Conservation (phyloP, 306 rosid species). For the Pterocarpus santalinus region DNA sequence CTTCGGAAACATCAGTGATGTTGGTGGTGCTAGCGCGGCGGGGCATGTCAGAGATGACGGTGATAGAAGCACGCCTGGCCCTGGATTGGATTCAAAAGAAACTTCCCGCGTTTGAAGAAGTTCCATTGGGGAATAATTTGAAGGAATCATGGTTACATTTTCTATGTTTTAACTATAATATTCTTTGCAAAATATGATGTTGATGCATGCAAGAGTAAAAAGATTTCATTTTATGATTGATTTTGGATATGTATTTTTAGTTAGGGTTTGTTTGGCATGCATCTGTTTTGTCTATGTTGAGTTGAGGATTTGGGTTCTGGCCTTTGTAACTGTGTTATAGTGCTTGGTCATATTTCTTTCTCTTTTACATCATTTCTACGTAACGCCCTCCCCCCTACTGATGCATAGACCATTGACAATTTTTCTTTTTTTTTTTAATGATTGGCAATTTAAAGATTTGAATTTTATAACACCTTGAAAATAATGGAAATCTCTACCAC, state of each 20-base stretch:
- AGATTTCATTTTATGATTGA: constrained; percentile 50
- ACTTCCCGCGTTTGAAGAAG: constrained; percentile 41
- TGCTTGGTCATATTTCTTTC: constrained; percentile 49
- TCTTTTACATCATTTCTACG: constrained; percentile 39
- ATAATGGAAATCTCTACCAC: background rate
- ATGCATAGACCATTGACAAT: background rate
- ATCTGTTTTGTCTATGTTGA: constrained; percentile 21
- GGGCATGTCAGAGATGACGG: constrained; percentile 65
- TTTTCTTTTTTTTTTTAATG: background rate
- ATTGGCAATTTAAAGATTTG: background rate
- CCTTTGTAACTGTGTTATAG: constrained; percentile 51
- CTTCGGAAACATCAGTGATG: constrained; percentile 71
- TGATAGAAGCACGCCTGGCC: constrained; percentile 51
- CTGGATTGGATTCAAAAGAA: constrained; percentile 52
- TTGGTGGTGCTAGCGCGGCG: constrained; percentile 77
- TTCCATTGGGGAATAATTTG: background rate
- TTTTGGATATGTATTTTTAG: constrained; percentile 45
- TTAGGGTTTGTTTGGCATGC: constrained; percentile 39
- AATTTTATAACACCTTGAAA: background rate
- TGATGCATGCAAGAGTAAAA: constrained; percentile 49
- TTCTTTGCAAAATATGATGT: constrained; percentile 53
- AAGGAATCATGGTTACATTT: constrained; percentile 16
- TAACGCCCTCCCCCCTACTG: background rate
- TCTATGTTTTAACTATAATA: constrained; percentile 40
- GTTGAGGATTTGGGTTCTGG: constrained; percentile 44